phyloP scores from a whole-genome alignment of 345 rosid genomes.

The Bruguiera gymnorhiza region DNA sequence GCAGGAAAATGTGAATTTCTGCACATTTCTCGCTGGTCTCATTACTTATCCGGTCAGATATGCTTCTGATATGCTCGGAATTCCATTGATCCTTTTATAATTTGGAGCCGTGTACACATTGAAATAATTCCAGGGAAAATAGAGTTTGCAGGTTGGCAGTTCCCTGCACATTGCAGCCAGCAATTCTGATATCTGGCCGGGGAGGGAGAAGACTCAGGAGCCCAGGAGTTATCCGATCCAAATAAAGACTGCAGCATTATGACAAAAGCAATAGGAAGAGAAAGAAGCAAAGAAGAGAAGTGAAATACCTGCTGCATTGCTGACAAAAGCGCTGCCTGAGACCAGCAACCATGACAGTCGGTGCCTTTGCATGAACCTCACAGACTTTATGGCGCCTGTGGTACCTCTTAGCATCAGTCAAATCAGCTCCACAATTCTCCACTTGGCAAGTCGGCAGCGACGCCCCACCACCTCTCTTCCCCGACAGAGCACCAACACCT shows the following conservation, averaged over 20 bases:
- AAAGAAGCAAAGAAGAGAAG: not conserved
- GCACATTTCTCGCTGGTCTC: too few species aligned
- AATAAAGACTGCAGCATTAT: not conserved
- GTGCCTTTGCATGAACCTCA: constrained; percentile 75
- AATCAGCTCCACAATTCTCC: constrained; percentile 58
- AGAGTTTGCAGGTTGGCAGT: too few species aligned
- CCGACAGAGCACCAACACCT: constrained; percentile 12
- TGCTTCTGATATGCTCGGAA: not conserved
- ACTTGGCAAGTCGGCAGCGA: constrained; percentile 60
- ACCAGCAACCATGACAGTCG: constrained; percentile 56
- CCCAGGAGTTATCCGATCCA: too few species aligned
- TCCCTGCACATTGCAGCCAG: too few species aligned
- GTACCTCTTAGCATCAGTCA: constrained; percentile 67
- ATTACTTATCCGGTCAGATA: not conserved
- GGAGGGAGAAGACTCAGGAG: too few species aligned
- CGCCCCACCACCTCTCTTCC: constrained; percentile 34
- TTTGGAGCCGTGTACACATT: too few species aligned
- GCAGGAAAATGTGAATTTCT: not conserved
- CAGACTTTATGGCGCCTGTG: constrained; percentile 88
- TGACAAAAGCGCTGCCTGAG: constrained; percentile 82
- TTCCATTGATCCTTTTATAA: too few species aligned
- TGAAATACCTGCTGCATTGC: constrained; percentile 86
- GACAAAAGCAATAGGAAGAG: not conserved
- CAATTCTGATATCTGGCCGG: too few species aligned
- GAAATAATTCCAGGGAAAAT: too few species aligned